A percentile compares a stretch with the other conserved stretches of the same genome.
Evolutionary conservation across 768 basidiomycete genomes (phyloP).

Genomic region (Rubroboletus satanas): DNA sequence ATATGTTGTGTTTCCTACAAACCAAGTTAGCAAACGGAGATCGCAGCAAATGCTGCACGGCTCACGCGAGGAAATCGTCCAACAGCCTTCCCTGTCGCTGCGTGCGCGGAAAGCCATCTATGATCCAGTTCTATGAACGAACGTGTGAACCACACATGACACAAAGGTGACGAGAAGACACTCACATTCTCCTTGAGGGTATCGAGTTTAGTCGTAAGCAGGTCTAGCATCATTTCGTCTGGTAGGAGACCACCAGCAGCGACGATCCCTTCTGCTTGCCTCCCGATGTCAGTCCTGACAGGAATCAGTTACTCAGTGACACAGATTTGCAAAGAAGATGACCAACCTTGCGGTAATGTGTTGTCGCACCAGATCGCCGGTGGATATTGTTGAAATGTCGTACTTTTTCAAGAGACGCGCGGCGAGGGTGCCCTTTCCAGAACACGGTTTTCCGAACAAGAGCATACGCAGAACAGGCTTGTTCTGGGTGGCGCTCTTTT

Average conservation of each 20-base stretch:
- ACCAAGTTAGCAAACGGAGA: background rate
- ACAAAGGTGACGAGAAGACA: slow-evolving; percentile 4
- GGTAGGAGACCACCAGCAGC: slow-evolving; percentile 71
- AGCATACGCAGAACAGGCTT: slow-evolving; percentile 41
- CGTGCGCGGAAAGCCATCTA: slow-evolving; percentile 90
- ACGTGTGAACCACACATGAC: slow-evolving; percentile 6
- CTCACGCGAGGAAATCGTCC: slow-evolving; percentile 67
- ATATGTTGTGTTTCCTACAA: slow-evolving; percentile 53
- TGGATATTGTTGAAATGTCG: slow-evolving; percentile 69
- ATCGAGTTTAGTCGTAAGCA: slow-evolving; percentile 70
- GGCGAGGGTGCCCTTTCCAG: slow-evolving; percentile 81
- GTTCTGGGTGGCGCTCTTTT: slow-evolving; percentile 25
- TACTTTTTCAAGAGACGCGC: slow-evolving; percentile 69
- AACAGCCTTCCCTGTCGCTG: slow-evolving; percentile 73
- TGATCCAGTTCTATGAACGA: slow-evolving; percentile 68
- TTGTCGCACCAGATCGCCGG: slow-evolving; percentile 79
- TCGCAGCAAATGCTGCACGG: background rate
- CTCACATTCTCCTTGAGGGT: slow-evolving; percentile 57
- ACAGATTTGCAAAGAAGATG: background rate
- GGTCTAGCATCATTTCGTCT: slow-evolving; percentile 72
- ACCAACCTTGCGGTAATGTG: slow-evolving; percentile 66
- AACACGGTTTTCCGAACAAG: slow-evolving; percentile 58
- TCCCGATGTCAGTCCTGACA: slow-evolving; percentile 64
- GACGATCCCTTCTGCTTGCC: slow-evolving; percentile 72
- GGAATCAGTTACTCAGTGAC: background rate